These are phyloP conservation scores for Epichloe scottii DNA, from an alignment of 2,329 filamentous ascomycete genomes.

Conservation along the genomic window DNA sequence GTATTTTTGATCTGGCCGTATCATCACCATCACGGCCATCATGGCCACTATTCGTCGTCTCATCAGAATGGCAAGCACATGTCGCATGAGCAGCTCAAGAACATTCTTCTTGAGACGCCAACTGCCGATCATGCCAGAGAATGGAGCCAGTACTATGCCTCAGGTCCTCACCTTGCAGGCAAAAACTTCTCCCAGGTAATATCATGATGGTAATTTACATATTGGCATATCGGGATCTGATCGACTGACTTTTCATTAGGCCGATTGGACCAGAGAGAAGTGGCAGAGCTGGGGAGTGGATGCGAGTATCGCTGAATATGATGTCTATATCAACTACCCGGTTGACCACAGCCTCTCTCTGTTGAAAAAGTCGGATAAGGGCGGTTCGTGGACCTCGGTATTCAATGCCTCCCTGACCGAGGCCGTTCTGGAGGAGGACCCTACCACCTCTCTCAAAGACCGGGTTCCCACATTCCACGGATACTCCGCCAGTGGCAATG, in stretches of 20 bases:
- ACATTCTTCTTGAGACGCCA: conserved; percentile 46
- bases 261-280: conserved; percentile 60
- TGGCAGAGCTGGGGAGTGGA: conserved; percentile 62
- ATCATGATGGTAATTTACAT: neutral
- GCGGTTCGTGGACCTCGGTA: conserved; percentile 43
- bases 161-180: conserved; percentile 63
- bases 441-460: conserved; percentile 58
- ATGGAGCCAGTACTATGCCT: conserved; percentile 69
- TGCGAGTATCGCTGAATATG: conserved; percentile 54
- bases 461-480: conserved; percentile 87
- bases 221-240: neutral
- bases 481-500: conserved; percentile 85
- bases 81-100: conserved; percentile 37
- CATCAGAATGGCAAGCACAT: conserved; percentile 16
- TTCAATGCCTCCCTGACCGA: conserved; percentile 76
- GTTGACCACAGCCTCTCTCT: conserved; percentile 57
- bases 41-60: conserved; percentile 16
- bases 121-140: conserved; percentile 45
- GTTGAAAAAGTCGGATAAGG: conserved; percentile 31
- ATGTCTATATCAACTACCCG: conserved; percentile 69
- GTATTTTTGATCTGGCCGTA: conserved; percentile 29
- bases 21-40: conserved; percentile 20
- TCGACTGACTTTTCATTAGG: conserved; percentile 26
- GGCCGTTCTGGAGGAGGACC: conserved; percentile 72
- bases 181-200: conserved; percentile 59